Evolutionary conservation across 2,329 filamentous ascomycete genomes (phyloP), one percentile per base, ranked within the genome.

Genomic region (Alternaria rosae): DNA sequence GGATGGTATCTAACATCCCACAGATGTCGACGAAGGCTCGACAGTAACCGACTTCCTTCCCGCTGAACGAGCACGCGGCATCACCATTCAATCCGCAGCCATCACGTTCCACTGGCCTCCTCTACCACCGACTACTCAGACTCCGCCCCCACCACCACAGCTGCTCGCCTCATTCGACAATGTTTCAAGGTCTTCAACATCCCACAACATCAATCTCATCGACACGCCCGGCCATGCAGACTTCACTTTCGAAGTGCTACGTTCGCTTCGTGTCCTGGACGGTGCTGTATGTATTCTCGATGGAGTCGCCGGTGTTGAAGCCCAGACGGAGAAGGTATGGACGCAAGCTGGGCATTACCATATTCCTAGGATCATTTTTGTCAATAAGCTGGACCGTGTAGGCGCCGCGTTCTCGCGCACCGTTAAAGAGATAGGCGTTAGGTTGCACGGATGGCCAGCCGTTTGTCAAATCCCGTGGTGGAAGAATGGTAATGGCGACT

Each of bases 391-490:
- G 3, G 92, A 96, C 76, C 88, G 92, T 41, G 91, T 92, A 65
- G 92, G 92, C 10, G 92, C 92, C 15, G 85, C 88, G 1, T 98
- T 98, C 82, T 90, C 90, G 25, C 88, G 91, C 55, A 94, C 94
- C 0, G 90, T 98, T 1, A 90, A 91, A 60, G 94, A 98, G 73
- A 90, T 97, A 28, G 94, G 92, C 3, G 85, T 89, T 1, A 87
- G 92, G 56, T 84, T 99, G 20, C 87, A 89, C 61, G 91, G 90
- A 2, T 97, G 92, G 90, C 95, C 95, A 3, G 89, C 95, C 13
- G 89, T 98, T 9, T 97, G 94, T 73, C 94, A 97, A 73, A 94
- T 98, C 65, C 95, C 95, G 0, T 97, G 94, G 93, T 98, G 94
- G 88, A 88, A 92, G 75, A 84, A 82, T 12, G 85, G 85, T 6